phyloP scores from a whole-genome alignment of 2,329 filamentous ascomycete genomes.

The Hortaea werneckii region DNA sequence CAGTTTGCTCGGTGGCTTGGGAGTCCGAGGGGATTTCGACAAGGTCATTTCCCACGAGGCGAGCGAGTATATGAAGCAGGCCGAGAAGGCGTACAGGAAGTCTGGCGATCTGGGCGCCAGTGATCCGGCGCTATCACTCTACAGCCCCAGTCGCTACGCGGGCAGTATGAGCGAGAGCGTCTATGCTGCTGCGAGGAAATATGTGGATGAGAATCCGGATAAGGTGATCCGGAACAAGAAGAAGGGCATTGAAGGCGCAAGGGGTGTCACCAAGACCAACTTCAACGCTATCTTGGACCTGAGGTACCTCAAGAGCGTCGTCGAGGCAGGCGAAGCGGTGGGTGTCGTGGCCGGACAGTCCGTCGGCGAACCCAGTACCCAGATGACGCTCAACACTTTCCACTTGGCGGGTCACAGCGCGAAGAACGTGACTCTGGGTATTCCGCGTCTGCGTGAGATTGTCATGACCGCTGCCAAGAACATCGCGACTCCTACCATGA shows the following conservation, averaged over 20 bases:
- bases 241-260: conserved; percentile 34
- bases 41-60: conserved; percentile 59
- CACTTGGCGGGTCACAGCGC: conserved; percentile 97
- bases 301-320: conserved; percentile 84
- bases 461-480: conserved; percentile 89
- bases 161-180: conserved; percentile 88
- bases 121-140: conserved; percentile 65
- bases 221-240: conserved; percentile 52
- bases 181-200: conserved; percentile 59
- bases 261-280: conserved; percentile 50
- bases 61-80: conserved; percentile 49
- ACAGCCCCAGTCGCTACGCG: conserved; percentile 65
- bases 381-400: conserved; percentile 99
- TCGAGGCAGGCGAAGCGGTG: conserved; percentile 92
- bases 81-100: conserved; percentile 72
- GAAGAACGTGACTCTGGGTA: conserved; percentile 98
- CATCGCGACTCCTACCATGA: conserved; percentile 88
- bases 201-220: conserved; percentile 65
- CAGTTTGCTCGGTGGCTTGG: conserved; percentile 68
- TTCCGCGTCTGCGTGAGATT: conserved; percentile 91
- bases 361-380: conserved; percentile 91
- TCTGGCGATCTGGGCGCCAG: conserved; percentile 55
- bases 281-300: conserved; percentile 79
- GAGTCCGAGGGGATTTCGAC: conserved; percentile 44
- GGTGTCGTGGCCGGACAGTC: conserved; percentile 96